Evolutionary conservation across 2,329 filamentous ascomycete genomes (phyloP).

Genomic region (Colletotrichum sp.): DNA sequence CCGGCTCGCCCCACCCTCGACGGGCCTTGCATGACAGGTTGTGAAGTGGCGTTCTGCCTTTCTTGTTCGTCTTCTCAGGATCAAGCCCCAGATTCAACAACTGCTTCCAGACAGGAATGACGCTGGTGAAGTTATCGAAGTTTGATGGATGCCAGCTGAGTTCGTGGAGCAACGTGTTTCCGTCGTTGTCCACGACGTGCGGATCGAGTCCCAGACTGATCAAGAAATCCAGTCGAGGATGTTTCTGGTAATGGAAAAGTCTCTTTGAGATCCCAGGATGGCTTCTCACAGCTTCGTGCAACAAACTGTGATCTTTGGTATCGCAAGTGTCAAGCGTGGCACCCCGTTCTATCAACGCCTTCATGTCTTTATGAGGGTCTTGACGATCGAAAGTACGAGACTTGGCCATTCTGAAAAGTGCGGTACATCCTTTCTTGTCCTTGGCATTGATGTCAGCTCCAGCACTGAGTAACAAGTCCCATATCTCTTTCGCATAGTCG

Average conservation of each 20-base stretch:
- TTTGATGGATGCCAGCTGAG: not conserved
- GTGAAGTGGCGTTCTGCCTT: constrained; percentile 26
- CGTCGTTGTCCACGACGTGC: constrained; percentile 19
- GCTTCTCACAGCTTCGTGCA: constrained; percentile 19
- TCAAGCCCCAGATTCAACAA: constrained; percentile 20
- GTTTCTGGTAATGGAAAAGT: not conserved
- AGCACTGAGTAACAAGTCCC: constrained; percentile 17
- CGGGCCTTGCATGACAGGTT: constrained; percentile 14
- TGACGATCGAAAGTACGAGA: not conserved
- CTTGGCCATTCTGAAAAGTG: constrained; percentile 16
- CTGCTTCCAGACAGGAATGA: constrained; percentile 10
- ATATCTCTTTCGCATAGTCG: not conserved
- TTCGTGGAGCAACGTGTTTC: constrained; percentile 27
- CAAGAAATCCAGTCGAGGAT: constrained; percentile 5
- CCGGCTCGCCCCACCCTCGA: not conserved
- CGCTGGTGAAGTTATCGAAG: not conserved
- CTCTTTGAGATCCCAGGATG: not conserved
- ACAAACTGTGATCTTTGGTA: constrained; percentile 16
- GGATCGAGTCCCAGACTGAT: constrained; percentile 8
- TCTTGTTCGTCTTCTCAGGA: constrained; percentile 20
- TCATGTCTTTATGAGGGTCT: not conserved
- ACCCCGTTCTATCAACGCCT: constrained; percentile 17
- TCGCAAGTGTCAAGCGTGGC: constrained; percentile 17
- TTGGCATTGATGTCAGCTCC: constrained; percentile 26
- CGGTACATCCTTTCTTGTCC: constrained; percentile 19